These are phyloP conservation scores for Paracamarosporium sp. DNA, from an alignment of 2,329 filamentous ascomycete genomes.

Conservation along the genomic window DNA sequence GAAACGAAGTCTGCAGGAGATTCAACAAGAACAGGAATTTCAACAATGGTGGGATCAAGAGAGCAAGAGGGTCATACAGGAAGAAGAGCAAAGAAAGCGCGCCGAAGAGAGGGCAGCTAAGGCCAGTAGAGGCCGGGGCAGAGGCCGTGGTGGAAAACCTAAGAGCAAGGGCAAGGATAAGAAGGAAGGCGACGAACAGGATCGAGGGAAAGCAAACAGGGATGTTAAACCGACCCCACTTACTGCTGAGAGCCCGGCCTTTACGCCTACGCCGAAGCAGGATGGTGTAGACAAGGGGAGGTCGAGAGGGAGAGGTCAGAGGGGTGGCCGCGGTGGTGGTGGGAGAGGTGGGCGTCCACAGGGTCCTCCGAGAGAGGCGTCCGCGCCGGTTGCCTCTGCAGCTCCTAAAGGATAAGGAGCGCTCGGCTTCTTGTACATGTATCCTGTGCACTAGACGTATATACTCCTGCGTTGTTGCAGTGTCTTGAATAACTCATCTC, in stretches of 20 bases:
- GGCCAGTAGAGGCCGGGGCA: conserved; percentile 33
- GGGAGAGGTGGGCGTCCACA: conserved; percentile 30
- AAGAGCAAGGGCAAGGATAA: conserved; percentile 34
- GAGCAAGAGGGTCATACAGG: conserved; percentile 72
- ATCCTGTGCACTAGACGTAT: conserved; percentile 15
- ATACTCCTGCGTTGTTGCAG: conserved; percentile 10
- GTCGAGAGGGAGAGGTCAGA: conserved; percentile 24
- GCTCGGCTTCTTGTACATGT: conserved; percentile 13
- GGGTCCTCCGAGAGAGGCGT: conserved; percentile 18
- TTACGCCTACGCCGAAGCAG: conserved; percentile 17
- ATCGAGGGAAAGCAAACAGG: conserved; percentile 22
- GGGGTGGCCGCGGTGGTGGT: conserved; percentile 31
- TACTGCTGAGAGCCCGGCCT: conserved; percentile 4
- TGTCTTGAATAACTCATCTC: neutral
- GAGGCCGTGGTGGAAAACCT: conserved; percentile 30
- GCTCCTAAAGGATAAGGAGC: conserved; percentile 2
- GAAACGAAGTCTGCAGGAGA: conserved; percentile 89
- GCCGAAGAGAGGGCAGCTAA: conserved; percentile 35
- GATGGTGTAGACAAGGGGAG: conserved; percentile 17
- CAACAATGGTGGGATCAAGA: conserved; percentile 97
- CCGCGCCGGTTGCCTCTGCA: conserved; percentile 8
- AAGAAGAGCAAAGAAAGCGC: conserved; percentile 53
- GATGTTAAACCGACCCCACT: conserved; percentile 13
- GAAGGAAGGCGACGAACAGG: conserved; percentile 23
- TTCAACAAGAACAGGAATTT: conserved; percentile 96